phyloP scores from a whole-genome alignment of 1,139 yeast genomes.

The Zygotorulaspora mrakii region DNA sequence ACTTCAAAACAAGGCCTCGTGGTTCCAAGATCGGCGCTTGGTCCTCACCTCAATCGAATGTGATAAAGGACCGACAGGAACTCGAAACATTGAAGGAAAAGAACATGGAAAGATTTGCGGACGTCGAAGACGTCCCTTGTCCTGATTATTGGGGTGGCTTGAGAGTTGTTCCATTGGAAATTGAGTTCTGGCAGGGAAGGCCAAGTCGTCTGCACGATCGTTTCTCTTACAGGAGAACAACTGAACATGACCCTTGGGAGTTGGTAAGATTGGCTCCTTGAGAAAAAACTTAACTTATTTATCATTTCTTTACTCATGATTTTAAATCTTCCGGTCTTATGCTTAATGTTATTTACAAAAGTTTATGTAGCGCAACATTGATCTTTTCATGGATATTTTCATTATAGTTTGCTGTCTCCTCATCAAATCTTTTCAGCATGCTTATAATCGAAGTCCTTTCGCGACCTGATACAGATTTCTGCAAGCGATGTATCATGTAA shows the following conservation, averaged over 20 bases:
- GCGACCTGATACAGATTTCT: slow-evolving; percentile 1
- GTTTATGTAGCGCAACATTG: slow-evolving; percentile 8
- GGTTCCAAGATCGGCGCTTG: slow-evolving; percentile 95
- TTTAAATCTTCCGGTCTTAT: background rate
- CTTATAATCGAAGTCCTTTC: slow-evolving; percentile 4
- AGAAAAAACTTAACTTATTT: slow-evolving; percentile 4
- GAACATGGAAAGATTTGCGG: slow-evolving; percentile 57
- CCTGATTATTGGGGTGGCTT: slow-evolving; percentile 97
- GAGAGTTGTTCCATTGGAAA: slow-evolving; percentile 78
- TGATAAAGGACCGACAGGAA: slow-evolving; percentile 54
- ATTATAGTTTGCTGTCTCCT: slow-evolving; percentile 13
- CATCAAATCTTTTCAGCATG: slow-evolving; percentile 11
- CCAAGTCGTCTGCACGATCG: slow-evolving; percentile 87
- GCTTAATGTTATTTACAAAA: slow-evolving; percentile 8
- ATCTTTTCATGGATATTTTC: slow-evolving; percentile 17
- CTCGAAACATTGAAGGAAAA: slow-evolving; percentile 52
- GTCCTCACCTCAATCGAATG: slow-evolving; percentile 85
- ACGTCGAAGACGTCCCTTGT: slow-evolving; percentile 67
- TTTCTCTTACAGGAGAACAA: slow-evolving; percentile 62
- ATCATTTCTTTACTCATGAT: background rate
- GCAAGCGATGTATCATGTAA: slow-evolving; percentile 8
- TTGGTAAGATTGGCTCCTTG: slow-evolving; percentile 73
- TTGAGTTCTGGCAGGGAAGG: slow-evolving; percentile 98
- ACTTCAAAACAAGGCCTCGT: slow-evolving; percentile 83
- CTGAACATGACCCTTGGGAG: slow-evolving; percentile 53